Evolutionary conservation across 352 stramenopile genomes (phyloP), one percentile per base, ranked within the genome.

Genomic region (Lagenidium giganteum): DNA sequence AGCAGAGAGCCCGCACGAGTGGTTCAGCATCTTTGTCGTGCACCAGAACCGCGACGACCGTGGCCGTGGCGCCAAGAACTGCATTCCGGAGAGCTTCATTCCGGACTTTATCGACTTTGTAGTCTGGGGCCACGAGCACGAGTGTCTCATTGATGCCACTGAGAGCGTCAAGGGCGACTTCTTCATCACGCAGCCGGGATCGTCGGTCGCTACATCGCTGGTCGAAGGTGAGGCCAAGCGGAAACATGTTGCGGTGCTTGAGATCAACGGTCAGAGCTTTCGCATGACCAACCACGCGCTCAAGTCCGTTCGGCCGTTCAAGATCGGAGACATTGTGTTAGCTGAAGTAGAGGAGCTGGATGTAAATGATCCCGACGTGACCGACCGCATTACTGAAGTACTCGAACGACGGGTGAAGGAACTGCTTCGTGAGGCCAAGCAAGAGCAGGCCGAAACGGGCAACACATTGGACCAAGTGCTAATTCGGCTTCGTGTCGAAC

Each of bases 1-100:
- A 0, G 74, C 65, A 1, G 77, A 93, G 51, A 66, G 75, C 25
- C 61, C 74, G 0, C 64, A 88, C 31, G 45, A 75, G 17, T 99
- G 93, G 88, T 99, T 99, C 60, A 98, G 97, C 59, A 93, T 99
- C 24, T 98, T 99, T 62, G 84, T 98, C 5, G 74, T 99, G 21
- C 96, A 99, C 70, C 97, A 99, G 75, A 99, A 99, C 70, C 83
- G 96, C 43, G 93, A 98, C 61, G 73, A 96, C 28, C 86, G 91
- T 47, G 73, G 88, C 26, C 64, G 79, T 16, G 95, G 94, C 22
- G 63, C 55, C 18, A 99, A 99, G 68, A 98, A 98, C 54, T 99
- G 94, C 54, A 74, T 99, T 11, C 93, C 95, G 20, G 96, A 99
- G 68, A 91, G 78, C 43, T 96, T 99, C 72, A 98, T 99, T 29